These are phyloP conservation scores for Dichotomocladium elegans DNA, from an alignment of 371 early-diverging fungal species.

Conservation along the genomic window DNA sequence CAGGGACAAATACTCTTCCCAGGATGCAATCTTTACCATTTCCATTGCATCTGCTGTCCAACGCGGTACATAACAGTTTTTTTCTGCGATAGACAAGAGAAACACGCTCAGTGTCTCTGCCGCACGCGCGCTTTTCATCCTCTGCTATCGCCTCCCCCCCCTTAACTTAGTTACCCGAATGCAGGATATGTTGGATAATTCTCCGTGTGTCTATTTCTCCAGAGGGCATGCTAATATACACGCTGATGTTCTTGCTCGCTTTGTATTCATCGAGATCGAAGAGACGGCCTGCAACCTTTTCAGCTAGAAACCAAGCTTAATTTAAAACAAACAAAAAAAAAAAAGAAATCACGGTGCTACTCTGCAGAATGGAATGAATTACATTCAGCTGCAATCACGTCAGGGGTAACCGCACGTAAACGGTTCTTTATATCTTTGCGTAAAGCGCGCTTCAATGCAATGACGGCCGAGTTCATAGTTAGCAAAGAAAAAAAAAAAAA, in stretches of 20 bases:
- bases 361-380: neutral
- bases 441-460: slow-evolving; percentile 10
- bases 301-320: slow-evolving; percentile 34
- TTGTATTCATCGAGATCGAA: slow-evolving; percentile 42
- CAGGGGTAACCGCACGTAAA: neutral
- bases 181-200: slow-evolving; percentile 50
- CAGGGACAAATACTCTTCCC: slow-evolving; percentile 56
- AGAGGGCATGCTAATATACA: slow-evolving; percentile 63
- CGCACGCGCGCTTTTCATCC: neutral
- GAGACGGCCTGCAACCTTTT: slow-evolving; percentile 45
- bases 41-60: slow-evolving; percentile 63
- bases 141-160: too few species aligned
- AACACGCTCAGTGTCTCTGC: neutral
- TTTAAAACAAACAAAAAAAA: too few species aligned
- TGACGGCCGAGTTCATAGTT: slow-evolving; percentile 1
- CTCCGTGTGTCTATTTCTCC: slow-evolving; percentile 57
- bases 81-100: slow-evolving; percentile 41
- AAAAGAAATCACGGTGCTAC: too few species aligned
- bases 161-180: slow-evolving; percentile 9
- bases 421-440: slow-evolving; percentile 13
- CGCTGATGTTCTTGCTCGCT: slow-evolving; percentile 48
- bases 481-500: too few species aligned
- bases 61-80: slow-evolving; percentile 64
- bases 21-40: slow-evolving; percentile 61
- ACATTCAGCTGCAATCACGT: slow-evolving; percentile 6